Evolutionary conservation across 192 early-diverging fungal species (phyloP), one percentile per base, ranked within the genome.

Genomic region (Coemansia sp.): DNA sequence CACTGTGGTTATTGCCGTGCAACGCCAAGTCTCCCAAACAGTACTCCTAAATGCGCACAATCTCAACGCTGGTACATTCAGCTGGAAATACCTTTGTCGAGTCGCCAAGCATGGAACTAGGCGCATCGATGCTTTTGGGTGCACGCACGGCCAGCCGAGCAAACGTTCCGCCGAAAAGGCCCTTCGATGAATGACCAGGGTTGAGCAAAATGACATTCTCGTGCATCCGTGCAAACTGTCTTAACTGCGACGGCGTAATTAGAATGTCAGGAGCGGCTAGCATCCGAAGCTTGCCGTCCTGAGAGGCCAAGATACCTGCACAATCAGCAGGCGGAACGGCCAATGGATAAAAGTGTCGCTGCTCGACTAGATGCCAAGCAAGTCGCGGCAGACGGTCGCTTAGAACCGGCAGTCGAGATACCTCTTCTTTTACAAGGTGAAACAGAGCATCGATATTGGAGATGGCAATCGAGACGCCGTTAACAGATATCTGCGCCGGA

Each of bases 321-420:
- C 77, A 63, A 56, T 67, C 42, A 36, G 59, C 5, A 66, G 79
- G 55, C 36, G 86, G 84, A 4, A 93, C 91, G 36, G 87, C 88
- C 10, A 96, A 79, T n/a, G 97, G 94, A 59, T 95, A 95, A 40
- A 97, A 85, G 56, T 81, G 73, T 21, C 90, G 85, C 73, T 96
- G 94, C 55, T 88, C 82, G 11, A 97, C 58, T 51, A 96, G 66
- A 58, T 97, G 90, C 55, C 82, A 75, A 24, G 90, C 86, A 15
- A 94, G 74, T 18, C 90, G 84, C 8, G 83, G 77, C 57, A 94
- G 70, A 9, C 88, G 86, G 71, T 94, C 92, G 44, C 63, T 71
- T 34, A 72, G 42, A 2, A 63, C 60, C 0, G 83, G 73, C 48
- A 70, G 28, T 38, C 86, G 79, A 31, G 76, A 70, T 26, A 87